Base-by-base conservation (phyloP, 495 filamentous ascomycete genomes). In the Staphylotrichum tortipilum region DNA sequence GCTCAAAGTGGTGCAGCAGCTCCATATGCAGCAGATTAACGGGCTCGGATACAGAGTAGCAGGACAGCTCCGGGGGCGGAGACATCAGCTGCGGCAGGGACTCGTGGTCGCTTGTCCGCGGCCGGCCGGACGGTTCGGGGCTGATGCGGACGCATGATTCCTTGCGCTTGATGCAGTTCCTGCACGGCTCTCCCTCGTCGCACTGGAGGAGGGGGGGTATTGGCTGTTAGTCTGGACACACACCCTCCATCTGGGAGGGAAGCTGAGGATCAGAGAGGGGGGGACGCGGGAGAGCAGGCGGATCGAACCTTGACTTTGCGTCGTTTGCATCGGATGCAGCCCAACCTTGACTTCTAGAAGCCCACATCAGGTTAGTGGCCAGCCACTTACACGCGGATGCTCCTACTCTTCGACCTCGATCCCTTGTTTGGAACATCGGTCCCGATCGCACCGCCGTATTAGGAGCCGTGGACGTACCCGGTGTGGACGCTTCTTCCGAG, bases 1-100 rank as follows among this genome's bases (percentile, higher is more conserved):
- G 50, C 42, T 59, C 49, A 42, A 64, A 64, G 48, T 61, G 58
- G 46, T 61, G 57, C 39, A 64, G 53, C 12, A 64, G 40, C 26
- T 64, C 61, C 50, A 64, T 50, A 24, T 64, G 61, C 14, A 64
- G 47, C 7, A 63, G 37, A 26, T 63, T 63, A 47, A 61, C 40
- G 24, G 50, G 51, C 1, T 40, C 30, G 15, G 31, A 30, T 14
- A 47, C 31, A 17, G 19, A 36, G 2, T 14, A 22, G 47, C 51
- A 51, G 37, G 38, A 29, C 28, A 53, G 23, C 22, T 38, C 34
- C 26, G 29, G 50, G 4, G 45, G 33, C 15, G 34, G 45, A 29
- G 45, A 38, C 22, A 22, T 37, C 34, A 39, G 23, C 34, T n/a
- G n/a, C n/a, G 45, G 44, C n/a, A 33, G 33, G 15, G 44, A 26